Base-by-base conservation (phyloP, 345 rosid genomes). In the Cardamine resedifolia region DNA sequence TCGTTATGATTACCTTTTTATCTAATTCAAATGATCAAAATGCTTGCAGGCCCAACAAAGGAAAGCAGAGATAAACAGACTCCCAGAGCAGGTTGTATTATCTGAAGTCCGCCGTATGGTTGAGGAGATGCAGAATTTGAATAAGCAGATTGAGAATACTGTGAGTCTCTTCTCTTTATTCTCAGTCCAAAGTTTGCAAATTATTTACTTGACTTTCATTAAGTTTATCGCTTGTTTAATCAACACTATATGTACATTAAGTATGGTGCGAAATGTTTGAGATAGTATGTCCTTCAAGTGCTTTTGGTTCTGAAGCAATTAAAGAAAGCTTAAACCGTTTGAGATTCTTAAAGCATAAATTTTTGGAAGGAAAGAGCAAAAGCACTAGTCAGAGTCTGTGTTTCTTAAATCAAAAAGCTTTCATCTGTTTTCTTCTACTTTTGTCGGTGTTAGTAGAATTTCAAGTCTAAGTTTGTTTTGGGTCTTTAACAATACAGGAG, bases 81-180 rank as follows among this genome's bases (percentile, higher is more conserved):
- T 87, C 48, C 99, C 98, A 23, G 99, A 95, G 81, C 90, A 85
- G 81, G 64, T 78, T 73, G 79, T 95, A 63, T 77, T 95, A 51
- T 44, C 84, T 31, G 97, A 90, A 83, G 90, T 95, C 73, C 96
- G 94, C 11, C 85, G 79, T 0, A 86, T 95, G 99, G 99, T 95
- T 45, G 92, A 90, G 74, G 85, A 91, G 79, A 95, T 95, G 97
- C 93, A 88, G 76, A 72, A 68, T 59, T 72, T 95, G 56, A 95
- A 91, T 79, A 86, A 70, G 79, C 86, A 76, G 81, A 86, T 95
- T 41, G 99, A 95, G 64, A 92, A 90, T 75, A 88, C 96, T 34
- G 98, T 95, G 74, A 75, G 88, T 79, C 57, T 73, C 64, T 55
- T 33, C 3, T 23, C 50, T 50, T 58, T 20, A 20, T 36, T 70